phyloP scores from a whole-genome alignment of 805 yeast species.

The Cyberlindnera bimundalis region DNA sequence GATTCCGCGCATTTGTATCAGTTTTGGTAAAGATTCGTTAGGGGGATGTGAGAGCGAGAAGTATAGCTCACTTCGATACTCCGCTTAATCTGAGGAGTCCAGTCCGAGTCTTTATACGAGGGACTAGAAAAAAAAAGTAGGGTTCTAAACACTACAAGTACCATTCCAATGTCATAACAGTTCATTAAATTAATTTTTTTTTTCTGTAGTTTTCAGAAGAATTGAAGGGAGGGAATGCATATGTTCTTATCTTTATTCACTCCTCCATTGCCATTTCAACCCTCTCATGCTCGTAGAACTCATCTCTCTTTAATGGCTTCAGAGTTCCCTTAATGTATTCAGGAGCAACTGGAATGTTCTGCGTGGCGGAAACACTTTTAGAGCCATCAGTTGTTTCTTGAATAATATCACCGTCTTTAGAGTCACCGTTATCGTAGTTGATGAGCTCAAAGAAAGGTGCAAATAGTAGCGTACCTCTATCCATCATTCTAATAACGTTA shows the following conservation, averaged over 20 bases:
- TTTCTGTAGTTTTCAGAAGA: too few species aligned
- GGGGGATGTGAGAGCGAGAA: too few species aligned
- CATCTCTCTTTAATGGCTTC: slow-evolving; percentile 18
- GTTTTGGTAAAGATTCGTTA: too few species aligned
- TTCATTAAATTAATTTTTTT: slow-evolving; percentile 7
- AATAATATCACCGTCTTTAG: not conserved
- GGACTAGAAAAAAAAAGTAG: too few species aligned
- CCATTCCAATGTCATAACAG: not conserved
- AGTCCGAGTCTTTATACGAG: too few species aligned
- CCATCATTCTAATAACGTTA: slow-evolving; percentile 26
- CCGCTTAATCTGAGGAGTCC: too few species aligned
- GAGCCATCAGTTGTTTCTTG: not conserved
- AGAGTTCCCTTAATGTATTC: slow-evolving; percentile 18
- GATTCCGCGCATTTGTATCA: slow-evolving; percentile 9
- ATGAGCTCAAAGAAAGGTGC: slow-evolving; percentile 28
- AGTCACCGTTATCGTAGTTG: slow-evolving; percentile 1
- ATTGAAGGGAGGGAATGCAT: too few species aligned
- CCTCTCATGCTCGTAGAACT: slow-evolving; percentile 16
- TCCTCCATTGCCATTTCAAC: slow-evolving; percentile 18
- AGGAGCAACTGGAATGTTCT: not conserved
- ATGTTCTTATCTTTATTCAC: too few species aligned
- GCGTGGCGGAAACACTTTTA: not conserved
- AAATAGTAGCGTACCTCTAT: slow-evolving; percentile 24
- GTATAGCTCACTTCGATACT: too few species aligned
- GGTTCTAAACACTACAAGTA: too few species aligned